Evolutionary conservation across 495 filamentous ascomycete genomes (phyloP), one percentile per base, ranked within the genome.

Genomic region (Collariella sp.): DNA sequence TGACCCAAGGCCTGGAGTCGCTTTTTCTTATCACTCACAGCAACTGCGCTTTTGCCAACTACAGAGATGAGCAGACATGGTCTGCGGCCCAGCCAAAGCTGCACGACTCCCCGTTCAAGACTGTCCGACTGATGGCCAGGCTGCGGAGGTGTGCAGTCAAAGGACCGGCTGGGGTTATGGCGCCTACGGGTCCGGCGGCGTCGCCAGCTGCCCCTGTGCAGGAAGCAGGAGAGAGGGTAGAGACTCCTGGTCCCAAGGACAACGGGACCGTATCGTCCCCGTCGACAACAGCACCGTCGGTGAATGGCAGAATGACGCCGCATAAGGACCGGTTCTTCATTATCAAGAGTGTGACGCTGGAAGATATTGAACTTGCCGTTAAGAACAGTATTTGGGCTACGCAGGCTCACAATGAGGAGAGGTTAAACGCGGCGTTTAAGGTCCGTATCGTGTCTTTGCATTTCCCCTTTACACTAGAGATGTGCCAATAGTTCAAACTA

Each of bases 21-120:
- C 78, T 97, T 20, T 96, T 96, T 58, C 74, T 96, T 22, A 98
- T 98, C 24, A 93, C 93, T 4, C 97, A 95, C 67, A 96, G 89
- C 68, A 96, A 96, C 62, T 98, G 93, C 64, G 93, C 91, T 0
- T 98, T 98, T 75, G 88, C 95, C 62, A 98, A 98, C 63, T 98
- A 95, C 63, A 85, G 83, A 56, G 87, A 87, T 40, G 93, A 95
- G 57, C 72, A 70, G 12, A 81, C 85, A 18, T 95, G 89, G 64
- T 71, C 78, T 20, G 81, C 83, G 3, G 93, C 93, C 2, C 82
- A 95, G 75, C 76, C 76, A 18, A 83, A 88, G 54, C 89, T 98
- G 44, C 89, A 98, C 64, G 90, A 96, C 60, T 95, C 89, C 2
- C 82, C 84, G 51, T 96, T 98, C 59, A 82, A 91, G 53, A 86